Percentiles rank a stretch among this genome's conserved stretches.
phyloP scores from a whole-genome alignment of 768 basidiomycete species.

The Collybiopsis confluens region DNA sequence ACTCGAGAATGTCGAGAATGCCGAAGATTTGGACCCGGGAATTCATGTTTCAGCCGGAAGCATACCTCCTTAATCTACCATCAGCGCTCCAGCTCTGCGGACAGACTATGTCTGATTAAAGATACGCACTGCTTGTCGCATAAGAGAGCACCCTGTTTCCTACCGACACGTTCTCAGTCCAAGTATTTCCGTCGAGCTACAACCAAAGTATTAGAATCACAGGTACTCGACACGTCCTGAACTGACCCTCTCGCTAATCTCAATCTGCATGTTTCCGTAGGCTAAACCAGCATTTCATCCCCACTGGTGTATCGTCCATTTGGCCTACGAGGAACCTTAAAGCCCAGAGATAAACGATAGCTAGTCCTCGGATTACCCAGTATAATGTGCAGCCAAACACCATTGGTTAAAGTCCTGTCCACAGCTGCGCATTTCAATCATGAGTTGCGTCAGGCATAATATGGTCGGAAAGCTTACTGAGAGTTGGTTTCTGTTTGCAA shows the following conservation, averaged over 20 bases:
- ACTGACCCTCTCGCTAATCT: constrained; percentile 1
- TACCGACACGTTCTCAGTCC: constrained; percentile 10
- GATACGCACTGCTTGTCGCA: constrained; percentile 31
- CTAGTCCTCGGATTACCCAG: background rate
- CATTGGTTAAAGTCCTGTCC: constrained; percentile 1
- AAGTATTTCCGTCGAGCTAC: constrained; percentile 6
- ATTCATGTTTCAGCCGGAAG: constrained; percentile 28
- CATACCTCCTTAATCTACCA: constrained; percentile 34
- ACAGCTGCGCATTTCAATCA: background rate
- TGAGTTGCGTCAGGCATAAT: background rate
- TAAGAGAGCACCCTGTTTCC: constrained; percentile 5
- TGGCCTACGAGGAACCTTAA: background rate
- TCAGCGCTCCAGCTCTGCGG: constrained; percentile 29
- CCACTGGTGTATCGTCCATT: constrained; percentile 1
- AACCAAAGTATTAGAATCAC: background rate
- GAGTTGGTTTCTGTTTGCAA: background rate
- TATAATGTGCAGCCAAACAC: constrained; percentile 6
- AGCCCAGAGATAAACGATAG: too few species aligned
- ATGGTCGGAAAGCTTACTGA: background rate
- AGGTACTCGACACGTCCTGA: background rate
- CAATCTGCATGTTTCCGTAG: constrained; percentile 7
- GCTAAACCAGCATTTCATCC: too few species aligned
- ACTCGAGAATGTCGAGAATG: too few species aligned
- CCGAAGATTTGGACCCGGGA: constrained; percentile 19
- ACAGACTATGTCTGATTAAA: constrained; percentile 36